Evolutionary conservation across 2,329 filamentous ascomycete species (phyloP), one percentile per base, ranked within the genome.

Genomic region (Verruconis gallopava): DNA sequence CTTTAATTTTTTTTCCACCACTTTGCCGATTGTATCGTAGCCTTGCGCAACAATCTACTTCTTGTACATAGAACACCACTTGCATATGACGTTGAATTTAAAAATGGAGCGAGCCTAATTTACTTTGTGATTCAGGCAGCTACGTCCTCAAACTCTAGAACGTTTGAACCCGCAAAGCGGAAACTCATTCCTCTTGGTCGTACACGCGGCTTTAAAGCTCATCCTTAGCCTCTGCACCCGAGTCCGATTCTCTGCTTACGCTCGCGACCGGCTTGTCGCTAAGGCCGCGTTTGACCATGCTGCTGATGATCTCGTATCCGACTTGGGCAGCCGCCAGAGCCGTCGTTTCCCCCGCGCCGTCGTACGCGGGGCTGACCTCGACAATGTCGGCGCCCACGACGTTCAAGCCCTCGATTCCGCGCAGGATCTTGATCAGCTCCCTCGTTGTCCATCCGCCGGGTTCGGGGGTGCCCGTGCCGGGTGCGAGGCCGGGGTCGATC

Each of bases 371-470:
- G 34, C 80, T 77, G 5, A 93, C 84, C 67, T 94, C 88, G 4
- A 95, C 88, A 38, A 94, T 75, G 61, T 94, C 88, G 1, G 85
- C 88, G 1, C 85, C 88, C 3, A 94, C 83, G 3, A 94, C 64
- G 55, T 94, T 93, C 57, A 94, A 59, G 0, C 68, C 73, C 64
- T 94, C 86, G 33, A 94, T 73, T 0, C 84, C 85, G 21, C 85
- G 69, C 56, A 94, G 61, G 44, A 94, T 85, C 11, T 81, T 69
- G 48, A 93, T 89, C 51, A 94, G 67, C 66, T 94, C 88, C 40
- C 86, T 69, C 15, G 82, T 93, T 4, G 84, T 91, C 86, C 86
- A 94, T 28, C 86, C 86, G 44, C 88, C 86, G 0, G 85, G 81
- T 65, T 93, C 86, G 0, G 86, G 86, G 0, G 86, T 94, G 1